These are phyloP conservation scores for Globisporangium sylvaticum DNA, from an alignment of 352 stramenopile genomes.

Conservation along the genomic window DNA sequence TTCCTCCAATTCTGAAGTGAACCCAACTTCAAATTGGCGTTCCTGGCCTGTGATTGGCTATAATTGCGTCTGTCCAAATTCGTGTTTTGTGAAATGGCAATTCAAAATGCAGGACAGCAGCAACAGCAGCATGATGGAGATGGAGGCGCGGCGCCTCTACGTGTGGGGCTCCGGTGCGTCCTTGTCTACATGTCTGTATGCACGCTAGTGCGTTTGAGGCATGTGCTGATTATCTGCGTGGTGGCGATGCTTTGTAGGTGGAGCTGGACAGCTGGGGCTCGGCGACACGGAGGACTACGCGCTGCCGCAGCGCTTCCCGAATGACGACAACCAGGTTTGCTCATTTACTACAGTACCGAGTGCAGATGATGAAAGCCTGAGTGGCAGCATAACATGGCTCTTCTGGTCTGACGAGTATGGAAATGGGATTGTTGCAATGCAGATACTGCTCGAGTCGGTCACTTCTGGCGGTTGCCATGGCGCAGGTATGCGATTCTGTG, in stretches of 20 bases:
- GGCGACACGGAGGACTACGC: slow-evolving; percentile 48
- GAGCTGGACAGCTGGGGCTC: slow-evolving; percentile 60
- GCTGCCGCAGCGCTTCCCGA: slow-evolving; percentile 41
- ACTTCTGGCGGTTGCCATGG: slow-evolving; percentile 66
- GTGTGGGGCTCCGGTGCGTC: slow-evolving; percentile 60
- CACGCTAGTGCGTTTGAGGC: background rate
- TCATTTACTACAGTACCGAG: background rate
- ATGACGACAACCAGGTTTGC: slow-evolving; percentile 1
- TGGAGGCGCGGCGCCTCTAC: slow-evolving; percentile 7
- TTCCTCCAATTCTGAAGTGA: no score
- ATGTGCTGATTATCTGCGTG: background rate
- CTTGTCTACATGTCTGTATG: background rate
- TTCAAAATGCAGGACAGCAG: background rate
- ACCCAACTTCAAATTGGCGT: background rate
- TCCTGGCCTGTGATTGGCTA: slow-evolving; percentile 4
- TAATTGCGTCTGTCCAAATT: background rate
- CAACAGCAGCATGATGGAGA: background rate
- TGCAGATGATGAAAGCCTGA: background rate
- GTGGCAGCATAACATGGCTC: background rate
- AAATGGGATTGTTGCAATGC: background rate
- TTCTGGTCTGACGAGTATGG: background rate
- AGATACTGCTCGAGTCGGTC: slow-evolving; percentile 33
- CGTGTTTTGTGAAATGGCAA: background rate
- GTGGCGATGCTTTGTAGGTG: slow-evolving; percentile 26
- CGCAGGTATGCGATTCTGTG: slow-evolving; percentile 32